A percentile compares a stretch with the other conserved stretches of the same genome.
Evolutionary conservation across 768 basidiomycete genomes (phyloP).

Genomic region (Myochromella boudieri): DNA sequence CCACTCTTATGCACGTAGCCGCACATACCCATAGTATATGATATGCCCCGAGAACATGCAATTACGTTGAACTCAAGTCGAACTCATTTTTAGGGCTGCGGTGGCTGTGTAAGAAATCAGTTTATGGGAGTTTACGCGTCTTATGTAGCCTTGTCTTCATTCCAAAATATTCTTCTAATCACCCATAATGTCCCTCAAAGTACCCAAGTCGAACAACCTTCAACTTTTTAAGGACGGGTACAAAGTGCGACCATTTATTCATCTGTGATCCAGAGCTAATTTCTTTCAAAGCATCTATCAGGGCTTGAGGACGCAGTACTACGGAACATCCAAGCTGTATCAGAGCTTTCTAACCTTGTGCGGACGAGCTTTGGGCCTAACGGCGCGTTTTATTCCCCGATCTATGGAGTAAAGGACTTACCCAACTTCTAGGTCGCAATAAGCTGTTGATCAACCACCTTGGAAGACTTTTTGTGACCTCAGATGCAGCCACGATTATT

Average conservation of each 20-base stretch:
- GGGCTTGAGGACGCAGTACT: constrained; percentile 97
- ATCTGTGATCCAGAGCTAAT: constrained; percentile 5
- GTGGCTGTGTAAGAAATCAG: constrained; percentile 25
- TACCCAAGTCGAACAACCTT: constrained; percentile 83
- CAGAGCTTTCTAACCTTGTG: constrained; percentile 91
- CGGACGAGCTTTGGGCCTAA: constrained; percentile 96
- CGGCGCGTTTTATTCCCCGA: constrained; percentile 51
- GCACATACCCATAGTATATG: constrained; percentile 14
- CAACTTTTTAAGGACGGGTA: constrained; percentile 98
- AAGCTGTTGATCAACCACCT: constrained; percentile 98
- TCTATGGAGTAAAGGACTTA: not conserved
- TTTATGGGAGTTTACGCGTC: constrained; percentile 21
- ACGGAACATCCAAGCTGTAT: constrained; percentile 94
- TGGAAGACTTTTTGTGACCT: constrained; percentile 93
- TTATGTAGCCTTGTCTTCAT: constrained; percentile 9
- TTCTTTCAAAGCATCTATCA: constrained; percentile 58
- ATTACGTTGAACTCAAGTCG: not conserved
- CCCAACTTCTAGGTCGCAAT: constrained; percentile 68
- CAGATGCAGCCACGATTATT: constrained; percentile 98
- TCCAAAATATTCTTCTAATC: constrained; percentile 5
- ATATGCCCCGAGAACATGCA: not conserved
- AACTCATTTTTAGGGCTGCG: not conserved
- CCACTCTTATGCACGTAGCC: constrained; percentile 15
- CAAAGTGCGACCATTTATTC: constrained; percentile 54
- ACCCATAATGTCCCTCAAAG: constrained; percentile 82